Percentiles rank a stretch among this genome's conserved stretches.
Conservation (phyloP, 345 rosid genomes). For the Isatis tinctoria region DNA sequence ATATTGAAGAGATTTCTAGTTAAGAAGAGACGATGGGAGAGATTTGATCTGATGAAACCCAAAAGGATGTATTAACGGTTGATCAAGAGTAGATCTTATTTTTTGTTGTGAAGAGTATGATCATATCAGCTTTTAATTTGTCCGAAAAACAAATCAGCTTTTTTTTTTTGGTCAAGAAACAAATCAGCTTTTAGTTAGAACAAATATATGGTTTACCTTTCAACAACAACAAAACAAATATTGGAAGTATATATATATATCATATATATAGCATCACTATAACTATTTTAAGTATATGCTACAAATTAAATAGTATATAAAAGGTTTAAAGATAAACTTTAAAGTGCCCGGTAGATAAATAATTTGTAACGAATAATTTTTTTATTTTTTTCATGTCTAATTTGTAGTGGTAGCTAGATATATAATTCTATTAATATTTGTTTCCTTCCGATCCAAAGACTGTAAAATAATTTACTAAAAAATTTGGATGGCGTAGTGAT, state of each 20-base stretch:
- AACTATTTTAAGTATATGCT: background rate
- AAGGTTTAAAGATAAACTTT: background rate
- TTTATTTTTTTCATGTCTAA: too few relatives aligned
- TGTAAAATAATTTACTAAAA: background rate
- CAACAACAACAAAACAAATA: background rate
- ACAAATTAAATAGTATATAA: background rate
- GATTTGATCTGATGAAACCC: constrained; percentile 19
- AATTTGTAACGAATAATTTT: too few relatives aligned
- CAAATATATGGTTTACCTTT: background rate
- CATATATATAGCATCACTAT: background rate
- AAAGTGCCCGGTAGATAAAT: background rate
- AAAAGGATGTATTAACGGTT: constrained; percentile 22
- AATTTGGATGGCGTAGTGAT: background rate
- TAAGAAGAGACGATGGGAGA: constrained; percentile 16
- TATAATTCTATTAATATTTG: background rate
- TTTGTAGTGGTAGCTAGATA: background rate
- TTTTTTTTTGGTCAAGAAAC: too few relatives aligned
- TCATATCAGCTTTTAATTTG: constrained; percentile 8
- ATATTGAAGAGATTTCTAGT: constrained; percentile 17
- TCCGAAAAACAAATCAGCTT: background rate
- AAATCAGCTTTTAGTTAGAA: constrained; percentile 9
- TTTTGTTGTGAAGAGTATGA: constrained; percentile 12
- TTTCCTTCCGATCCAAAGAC: background rate
- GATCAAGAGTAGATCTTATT: constrained; percentile 3
- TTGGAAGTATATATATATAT: background rate